Base-by-base conservation (phyloP, 164 flowering plant genomes). In the Umbilicus rupestris region DNA sequence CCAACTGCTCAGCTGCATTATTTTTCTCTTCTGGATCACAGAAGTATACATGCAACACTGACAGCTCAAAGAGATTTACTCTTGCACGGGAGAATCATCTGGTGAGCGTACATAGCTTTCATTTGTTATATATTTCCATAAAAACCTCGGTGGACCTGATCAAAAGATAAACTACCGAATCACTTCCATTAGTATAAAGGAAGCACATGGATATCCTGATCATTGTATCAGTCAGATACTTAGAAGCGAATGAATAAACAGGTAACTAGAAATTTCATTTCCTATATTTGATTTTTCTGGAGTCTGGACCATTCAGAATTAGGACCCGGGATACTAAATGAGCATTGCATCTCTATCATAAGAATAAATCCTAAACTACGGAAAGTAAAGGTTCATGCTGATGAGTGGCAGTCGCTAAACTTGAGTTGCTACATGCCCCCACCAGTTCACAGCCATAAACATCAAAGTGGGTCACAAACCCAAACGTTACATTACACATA, bases 71-170 rank as follows among this genome's bases (percentile, higher is more conserved):
- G 33, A 26, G 33, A 26, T 55, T 52, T 52, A 52, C 31, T 52
- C 59, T 52, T 52, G 59, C 59, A 52, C 59, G 31, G 3, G 59
- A 52, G 59, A 52, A 52, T 52, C 59, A 26, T 52, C 31, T 55
- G 33, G 15, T 26, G 59, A 24, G 20, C 6, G 12, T 52, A 6
- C n/a, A 50, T 50, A 50, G 11, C 57, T 50, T 50, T 50, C 57
- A 50, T 12, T 22, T 22, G 12, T 50, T 22, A 26, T 28, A 50
- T n/a, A 41, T 41, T 26, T 52, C 31, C 59, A 52, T 26, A 29
- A 52, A 0, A 31, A 52, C 59, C 15, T 52, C 31, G 9, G 16
- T 26, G 16, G 59, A 52, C 59, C 59, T 52, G 31, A 28, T 19
- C 28, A 26, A 28, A 24, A 52, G 31, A 24, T 55, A 28, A 26